Percentiles rank a stretch among this genome's conserved stretches.
These are phyloP conservation scores for Trematosphaeria pertusa DNA, from an alignment of 2,329 filamentous ascomycete species.

Conservation along the genomic window DNA sequence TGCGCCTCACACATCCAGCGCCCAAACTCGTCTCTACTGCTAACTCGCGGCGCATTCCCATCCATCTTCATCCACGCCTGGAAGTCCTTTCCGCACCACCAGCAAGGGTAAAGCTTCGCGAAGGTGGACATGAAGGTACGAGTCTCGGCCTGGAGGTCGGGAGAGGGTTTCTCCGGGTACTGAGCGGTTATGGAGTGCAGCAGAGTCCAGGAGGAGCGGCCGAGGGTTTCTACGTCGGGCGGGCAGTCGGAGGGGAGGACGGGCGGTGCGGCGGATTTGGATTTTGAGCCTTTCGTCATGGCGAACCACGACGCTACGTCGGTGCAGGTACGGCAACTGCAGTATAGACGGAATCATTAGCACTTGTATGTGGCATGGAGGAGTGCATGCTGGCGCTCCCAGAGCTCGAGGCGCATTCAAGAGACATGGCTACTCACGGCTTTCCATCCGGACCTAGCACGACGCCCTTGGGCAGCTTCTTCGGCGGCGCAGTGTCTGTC, in stretches of 20 bases:
- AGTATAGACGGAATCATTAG: conserved; percentile 3
- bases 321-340: conserved; percentile 74
- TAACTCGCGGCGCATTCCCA: conserved; percentile 68
- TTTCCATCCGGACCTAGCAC: conserved; percentile 83
- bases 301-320: conserved; percentile 66
- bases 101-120: conserved; percentile 90
- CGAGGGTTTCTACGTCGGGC: conserved; percentile 85
- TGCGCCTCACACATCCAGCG: conserved; percentile 85
- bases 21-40: conserved; percentile 72
- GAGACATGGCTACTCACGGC: conserved; percentile 66
- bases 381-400: neutral
- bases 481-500: conserved; percentile 44
- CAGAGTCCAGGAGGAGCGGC: conserved; percentile 89
- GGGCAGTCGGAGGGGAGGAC: conserved; percentile 73
- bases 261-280: conserved; percentile 43
- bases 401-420: conserved; percentile 23
- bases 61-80: conserved; percentile 75
- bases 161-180: conserved; percentile 76
- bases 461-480: conserved; percentile 72
- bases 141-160: conserved; percentile 76
- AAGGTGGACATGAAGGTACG: conserved; percentile 80
- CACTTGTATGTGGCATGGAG: neutral
- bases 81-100: conserved; percentile 94
- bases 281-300: conserved; percentile 58
- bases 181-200: conserved; percentile 89